phyloP scores from a whole-genome alignment of 805 yeast species.

The Yarrowia sp. region DNA sequence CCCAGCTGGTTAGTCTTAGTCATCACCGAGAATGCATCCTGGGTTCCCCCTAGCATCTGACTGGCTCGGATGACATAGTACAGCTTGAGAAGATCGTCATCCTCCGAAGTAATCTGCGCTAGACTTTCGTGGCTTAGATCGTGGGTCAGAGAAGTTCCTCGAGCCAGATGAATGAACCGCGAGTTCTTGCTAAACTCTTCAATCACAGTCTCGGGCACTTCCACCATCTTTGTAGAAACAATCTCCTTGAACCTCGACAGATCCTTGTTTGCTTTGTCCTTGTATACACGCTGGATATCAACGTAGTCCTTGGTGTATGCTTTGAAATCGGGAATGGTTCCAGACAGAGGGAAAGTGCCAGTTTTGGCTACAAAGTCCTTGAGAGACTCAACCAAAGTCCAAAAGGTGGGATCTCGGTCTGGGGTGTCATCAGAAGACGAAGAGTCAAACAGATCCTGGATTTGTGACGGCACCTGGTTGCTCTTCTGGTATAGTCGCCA shows the following conservation, averaged over 20 bases:
- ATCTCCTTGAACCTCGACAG: conserved; percentile 51
- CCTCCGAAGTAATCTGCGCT: conserved; percentile 35
- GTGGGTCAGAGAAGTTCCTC: conserved; percentile 52
- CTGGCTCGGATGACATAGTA: conserved; percentile 45
- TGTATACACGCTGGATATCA: conserved; percentile 63
- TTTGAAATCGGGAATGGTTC: conserved; percentile 87
- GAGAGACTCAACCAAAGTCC: conserved; percentile 68
- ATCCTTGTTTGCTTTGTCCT: conserved; percentile 62
- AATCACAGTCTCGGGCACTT: conserved; percentile 48
- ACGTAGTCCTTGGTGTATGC: conserved; percentile 71
- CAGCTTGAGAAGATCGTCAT: conserved; percentile 42
- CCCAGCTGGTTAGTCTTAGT: conserved; percentile 12
- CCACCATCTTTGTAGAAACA: conserved; percentile 47
- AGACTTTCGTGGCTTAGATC: conserved; percentile 40
- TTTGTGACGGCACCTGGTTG: conserved; percentile 48
- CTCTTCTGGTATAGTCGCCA: conserved; percentile 54
- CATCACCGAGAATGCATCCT: conserved; percentile 1
- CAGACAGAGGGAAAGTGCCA: conserved; percentile 69
- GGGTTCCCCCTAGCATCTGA: conserved; percentile 39
- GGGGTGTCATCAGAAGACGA: conserved; percentile 14
- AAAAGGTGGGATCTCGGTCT: conserved; percentile 53
- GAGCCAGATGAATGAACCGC: conserved; percentile 58
- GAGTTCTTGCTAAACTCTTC: conserved; percentile 68
- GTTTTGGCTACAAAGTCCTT: conserved; percentile 54
- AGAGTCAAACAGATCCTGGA: conserved; percentile 40